These are phyloP conservation scores for Niebla homalea DNA, from an alignment of 495 filamentous ascomycete species.

Conservation along the genomic window DNA sequence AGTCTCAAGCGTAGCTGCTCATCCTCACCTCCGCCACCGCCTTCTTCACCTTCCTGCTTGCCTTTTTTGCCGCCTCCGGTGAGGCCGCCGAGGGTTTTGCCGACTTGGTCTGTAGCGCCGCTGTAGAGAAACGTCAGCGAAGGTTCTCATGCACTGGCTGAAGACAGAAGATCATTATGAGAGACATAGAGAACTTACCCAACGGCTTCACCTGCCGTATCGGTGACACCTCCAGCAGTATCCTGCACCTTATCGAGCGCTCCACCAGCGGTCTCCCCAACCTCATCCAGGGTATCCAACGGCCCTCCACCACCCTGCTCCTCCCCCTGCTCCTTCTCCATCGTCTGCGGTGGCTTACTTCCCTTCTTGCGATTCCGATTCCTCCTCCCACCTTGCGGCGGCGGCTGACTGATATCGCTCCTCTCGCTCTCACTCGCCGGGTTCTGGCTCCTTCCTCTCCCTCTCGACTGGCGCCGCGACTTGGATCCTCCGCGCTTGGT, in stretches of 20 bases:
- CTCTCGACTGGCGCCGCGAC: slow-evolving; percentile 16
- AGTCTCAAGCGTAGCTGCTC: slow-evolving; percentile 54
- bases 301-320: slow-evolving; percentile 25
- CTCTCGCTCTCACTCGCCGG: slow-evolving; percentile 15
- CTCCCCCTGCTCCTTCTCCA: slow-evolving; percentile 17
- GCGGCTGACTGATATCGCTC: slow-evolving; percentile 3
- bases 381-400: slow-evolving; percentile 8
- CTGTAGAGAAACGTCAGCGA: background rate
- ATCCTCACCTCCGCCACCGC: slow-evolving; percentile 6
- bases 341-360: slow-evolving; percentile 24
- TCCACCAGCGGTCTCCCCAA: slow-evolving; percentile 36
- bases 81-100: slow-evolving; percentile 12
- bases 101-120: slow-evolving; percentile 12
- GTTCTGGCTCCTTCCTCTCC: slow-evolving; percentile 11
- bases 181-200: slow-evolving; percentile 15
- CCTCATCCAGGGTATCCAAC: slow-evolving; percentile 41
- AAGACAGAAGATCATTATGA: background rate
- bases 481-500: slow-evolving; percentile 1
- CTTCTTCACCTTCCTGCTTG: slow-evolving; percentile 3
- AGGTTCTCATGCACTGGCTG: background rate
- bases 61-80: slow-evolving; percentile 10
- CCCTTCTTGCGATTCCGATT: slow-evolving; percentile 27
- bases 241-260: slow-evolving; percentile 43
- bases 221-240: slow-evolving; percentile 46
- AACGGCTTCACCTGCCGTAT: slow-evolving; percentile 43